phyloP scores from a whole-genome alignment of 2,329 filamentous ascomycete species.

The Colletotrichum sp. region DNA sequence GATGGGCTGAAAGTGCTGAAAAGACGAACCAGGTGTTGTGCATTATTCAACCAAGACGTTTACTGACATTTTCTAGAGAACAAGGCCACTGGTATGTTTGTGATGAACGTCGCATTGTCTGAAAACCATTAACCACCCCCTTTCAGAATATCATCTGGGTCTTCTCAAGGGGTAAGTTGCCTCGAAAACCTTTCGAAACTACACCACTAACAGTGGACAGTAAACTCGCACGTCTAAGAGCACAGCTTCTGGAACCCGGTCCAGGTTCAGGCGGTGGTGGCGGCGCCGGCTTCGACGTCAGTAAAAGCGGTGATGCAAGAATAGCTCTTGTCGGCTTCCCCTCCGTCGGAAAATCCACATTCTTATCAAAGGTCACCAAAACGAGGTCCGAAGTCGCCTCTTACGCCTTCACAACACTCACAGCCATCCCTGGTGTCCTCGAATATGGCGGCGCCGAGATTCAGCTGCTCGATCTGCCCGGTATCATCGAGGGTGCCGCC shows the following conservation, averaged over 20 bases:
- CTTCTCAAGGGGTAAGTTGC: slow-evolving; percentile 85
- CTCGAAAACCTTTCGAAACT: neutral
- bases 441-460: slow-evolving; percentile 99
- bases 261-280: slow-evolving; percentile 79
- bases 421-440: slow-evolving; percentile 94
- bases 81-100: slow-evolving; percentile 89
- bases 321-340: slow-evolving; percentile 99
- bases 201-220: slow-evolving; percentile 47
- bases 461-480: slow-evolving; percentile 94
- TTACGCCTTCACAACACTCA: slow-evolving; percentile 97
- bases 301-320: slow-evolving; percentile 93
- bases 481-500: slow-evolving; percentile 96
- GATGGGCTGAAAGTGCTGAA: neutral
- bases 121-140: neutral
- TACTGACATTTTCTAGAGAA: slow-evolving; percentile 72
- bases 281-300: slow-evolving; percentile 89
- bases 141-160: slow-evolving; percentile 93
- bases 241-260: slow-evolving; percentile 90
- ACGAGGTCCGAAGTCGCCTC: slow-evolving; percentile 95
- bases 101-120: neutral
- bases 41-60: neutral
- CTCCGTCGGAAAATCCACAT: slow-evolving; percentile 98
- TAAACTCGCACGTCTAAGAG: slow-evolving; percentile 93
- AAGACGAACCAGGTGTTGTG: neutral
- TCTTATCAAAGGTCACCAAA: slow-evolving; percentile 98